Percentiles rank a stretch among this genome's conserved stretches.
These are phyloP conservation scores for Taiwanofungus camphoratus DNA, from an alignment of 1,284 basidiomycete genomes.

Conservation along the genomic window DNA sequence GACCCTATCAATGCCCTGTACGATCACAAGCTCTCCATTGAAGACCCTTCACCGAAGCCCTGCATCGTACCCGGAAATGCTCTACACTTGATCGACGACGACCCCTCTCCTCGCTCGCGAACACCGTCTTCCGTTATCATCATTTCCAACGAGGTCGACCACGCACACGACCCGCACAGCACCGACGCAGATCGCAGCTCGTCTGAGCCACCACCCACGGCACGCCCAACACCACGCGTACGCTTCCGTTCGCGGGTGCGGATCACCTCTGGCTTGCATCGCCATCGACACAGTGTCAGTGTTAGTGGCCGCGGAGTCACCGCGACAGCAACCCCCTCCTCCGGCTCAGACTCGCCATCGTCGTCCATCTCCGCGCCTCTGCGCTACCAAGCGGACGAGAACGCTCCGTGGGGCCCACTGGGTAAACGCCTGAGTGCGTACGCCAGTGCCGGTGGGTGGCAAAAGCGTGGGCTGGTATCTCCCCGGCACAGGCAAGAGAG, in stretches of 20 bases:
- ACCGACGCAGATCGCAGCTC: slow-evolving; percentile 15
- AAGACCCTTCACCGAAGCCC: slow-evolving; percentile 26
- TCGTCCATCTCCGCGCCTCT: slow-evolving; percentile 72
- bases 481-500: slow-evolving; percentile 2
- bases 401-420: slow-evolving; percentile 51
- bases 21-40: slow-evolving; percentile 24
- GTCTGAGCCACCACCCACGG: slow-evolving; percentile 12
- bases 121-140: slow-evolving; percentile 26
- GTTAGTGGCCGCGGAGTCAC: slow-evolving; percentile 8
- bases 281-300: slow-evolving; percentile 21
- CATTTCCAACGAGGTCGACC: slow-evolving; percentile 19
- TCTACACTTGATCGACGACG: slow-evolving; percentile 32
- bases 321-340: slow-evolving; percentile 33
- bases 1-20: slow-evolving; percentile 17
- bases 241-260: slow-evolving; percentile 53
- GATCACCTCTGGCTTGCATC: slow-evolving; percentile 43
- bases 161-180: slow-evolving; percentile 10
- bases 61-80: slow-evolving; percentile 31
- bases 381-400: slow-evolving; percentile 47
- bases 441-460: slow-evolving; percentile 24
- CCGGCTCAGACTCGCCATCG: slow-evolving; percentile 54
- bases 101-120: slow-evolving; percentile 25
- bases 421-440: slow-evolving; percentile 46
- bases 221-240: slow-evolving; percentile 32
- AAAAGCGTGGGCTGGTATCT: slow-evolving; percentile 15